Evolutionary conservation across 495 filamentous ascomycete species (phyloP).

Genomic region (Talaromyces liani): DNA sequence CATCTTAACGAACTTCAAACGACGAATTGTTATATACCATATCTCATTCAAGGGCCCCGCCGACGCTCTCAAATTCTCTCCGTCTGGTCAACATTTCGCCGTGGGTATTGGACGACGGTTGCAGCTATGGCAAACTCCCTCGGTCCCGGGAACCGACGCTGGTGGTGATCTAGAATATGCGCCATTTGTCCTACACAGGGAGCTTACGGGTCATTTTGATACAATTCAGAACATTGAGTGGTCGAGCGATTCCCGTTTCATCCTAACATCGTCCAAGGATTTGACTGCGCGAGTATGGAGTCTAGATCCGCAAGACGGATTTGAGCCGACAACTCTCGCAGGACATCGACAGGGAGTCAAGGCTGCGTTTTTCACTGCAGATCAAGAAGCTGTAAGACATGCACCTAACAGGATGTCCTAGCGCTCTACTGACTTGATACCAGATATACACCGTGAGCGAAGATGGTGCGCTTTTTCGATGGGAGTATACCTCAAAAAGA

Average conservation of each 20-base stretch:
- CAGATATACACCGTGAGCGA: conserved; percentile 70
- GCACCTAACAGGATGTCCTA: conserved; percentile 15
- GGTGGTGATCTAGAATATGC: conserved; percentile 90
- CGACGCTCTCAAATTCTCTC: conserved; percentile 83
- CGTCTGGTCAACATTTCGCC: conserved; percentile 82
- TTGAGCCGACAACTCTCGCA: conserved; percentile 78
- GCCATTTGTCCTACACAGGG: conserved; percentile 81
- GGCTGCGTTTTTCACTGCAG: conserved; percentile 84
- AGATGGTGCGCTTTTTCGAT: conserved; percentile 60
- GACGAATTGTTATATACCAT: conserved; percentile 79
- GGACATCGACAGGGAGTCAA: conserved; percentile 84
- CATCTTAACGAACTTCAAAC: conserved; percentile 81
- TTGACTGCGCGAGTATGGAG: conserved; percentile 94
- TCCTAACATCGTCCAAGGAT: conserved; percentile 85
- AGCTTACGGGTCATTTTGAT: conserved; percentile 84
- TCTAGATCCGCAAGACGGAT: conserved; percentile 75
- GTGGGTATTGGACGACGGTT: conserved; percentile 76
- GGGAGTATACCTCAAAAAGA: conserved; percentile 49
- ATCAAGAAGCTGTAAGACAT: conserved; percentile 65
- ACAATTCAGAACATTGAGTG: conserved; percentile 77
- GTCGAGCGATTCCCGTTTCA: conserved; percentile 92
- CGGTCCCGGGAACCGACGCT: conserved; percentile 64
- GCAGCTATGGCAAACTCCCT: conserved; percentile 93
- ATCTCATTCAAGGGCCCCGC: conserved; percentile 86
- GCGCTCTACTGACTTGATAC: conserved; percentile 49